Evolutionary conservation across 441 rosid genomes (phyloP).

Genomic region (Geranium incanum): DNA sequence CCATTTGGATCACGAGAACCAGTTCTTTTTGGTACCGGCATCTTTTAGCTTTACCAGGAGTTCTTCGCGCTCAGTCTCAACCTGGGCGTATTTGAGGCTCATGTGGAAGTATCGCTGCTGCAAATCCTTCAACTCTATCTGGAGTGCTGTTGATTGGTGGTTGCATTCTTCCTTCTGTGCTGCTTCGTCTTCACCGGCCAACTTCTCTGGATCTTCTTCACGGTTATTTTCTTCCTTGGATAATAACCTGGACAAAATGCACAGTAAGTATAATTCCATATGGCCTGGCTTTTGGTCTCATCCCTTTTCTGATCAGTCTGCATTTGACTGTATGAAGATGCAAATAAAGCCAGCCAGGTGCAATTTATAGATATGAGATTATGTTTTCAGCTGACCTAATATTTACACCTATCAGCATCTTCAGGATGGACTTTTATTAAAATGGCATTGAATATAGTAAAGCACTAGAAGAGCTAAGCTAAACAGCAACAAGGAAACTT

Average conservation of each 20-base stretch:
- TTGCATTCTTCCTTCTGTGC: conserved; percentile 13
- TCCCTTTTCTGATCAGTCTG: not conserved
- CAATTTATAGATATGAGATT: not conserved
- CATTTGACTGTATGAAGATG: not conserved
- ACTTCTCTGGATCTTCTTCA: conserved; percentile 15
- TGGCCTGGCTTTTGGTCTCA: not conserved
- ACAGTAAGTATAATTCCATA: not conserved
- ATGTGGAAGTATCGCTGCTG: conserved; percentile 44
- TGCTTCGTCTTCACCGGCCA: conserved; percentile 17
- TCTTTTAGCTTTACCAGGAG: conserved; percentile 48
- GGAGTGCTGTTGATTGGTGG: conserved; percentile 19
- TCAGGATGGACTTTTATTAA: not conserved
- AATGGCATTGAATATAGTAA: not conserved
- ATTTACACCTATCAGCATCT: not conserved
- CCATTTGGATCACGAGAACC: conserved; percentile 27
- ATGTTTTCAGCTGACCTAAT: not conserved
- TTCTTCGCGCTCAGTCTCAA: conserved; percentile 46
- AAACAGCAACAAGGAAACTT: not conserved
- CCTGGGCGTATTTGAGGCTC: conserved; percentile 66
- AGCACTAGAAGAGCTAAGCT: not conserved
- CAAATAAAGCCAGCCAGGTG: no score
- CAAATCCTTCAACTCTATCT: conserved; percentile 43
- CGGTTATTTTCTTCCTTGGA: conserved; percentile 20
- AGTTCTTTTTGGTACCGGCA: conserved; percentile 23
- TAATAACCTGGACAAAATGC: conserved; percentile 32